phyloP scores from a whole-genome alignment of 371 early-diverging fungal genomes.

The Mucor saturninus region DNA sequence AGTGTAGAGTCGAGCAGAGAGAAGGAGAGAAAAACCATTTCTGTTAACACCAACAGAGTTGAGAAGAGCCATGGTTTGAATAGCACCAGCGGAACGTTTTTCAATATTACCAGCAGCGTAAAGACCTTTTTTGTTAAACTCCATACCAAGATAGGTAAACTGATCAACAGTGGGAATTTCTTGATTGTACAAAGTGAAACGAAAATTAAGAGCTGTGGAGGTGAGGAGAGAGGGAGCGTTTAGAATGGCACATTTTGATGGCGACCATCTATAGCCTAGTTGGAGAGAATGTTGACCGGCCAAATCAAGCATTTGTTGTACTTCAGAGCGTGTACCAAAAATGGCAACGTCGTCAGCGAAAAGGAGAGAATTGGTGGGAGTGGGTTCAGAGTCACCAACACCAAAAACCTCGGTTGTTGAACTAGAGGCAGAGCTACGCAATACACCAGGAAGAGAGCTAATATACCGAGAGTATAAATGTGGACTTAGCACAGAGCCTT shows the following conservation, averaged over 20 bases:
- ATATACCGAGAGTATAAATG: constrained; percentile 19
- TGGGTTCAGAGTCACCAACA: too few relatives aligned
- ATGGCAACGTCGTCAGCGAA: too few relatives aligned
- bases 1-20: not conserved
- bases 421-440: too few relatives aligned
- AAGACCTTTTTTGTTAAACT: not conserved
- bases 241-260: not conserved
- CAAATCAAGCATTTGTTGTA: not conserved
- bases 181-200: constrained; percentile 12
- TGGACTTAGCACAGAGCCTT: constrained; percentile 14
- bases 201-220: not conserved
- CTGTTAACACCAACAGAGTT: not conserved
- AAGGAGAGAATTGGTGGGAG: too few relatives aligned
- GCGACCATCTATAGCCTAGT: not conserved
- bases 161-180: constrained; percentile 9
- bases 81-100: not conserved
- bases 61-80: constrained; percentile 3
- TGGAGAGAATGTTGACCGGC: not conserved
- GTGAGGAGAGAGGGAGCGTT: not conserved
- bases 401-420: too few relatives aligned
- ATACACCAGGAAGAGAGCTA: constrained; percentile 7
- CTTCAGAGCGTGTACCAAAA: not conserved
- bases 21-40: constrained; percentile 1
- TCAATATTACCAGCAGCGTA: not conserved
- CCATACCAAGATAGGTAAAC: constrained; percentile 27